These are phyloP conservation scores for Arthrobotrys sinensis DNA, from an alignment of 2,329 filamentous ascomycete species.

Conservation along the genomic window DNA sequence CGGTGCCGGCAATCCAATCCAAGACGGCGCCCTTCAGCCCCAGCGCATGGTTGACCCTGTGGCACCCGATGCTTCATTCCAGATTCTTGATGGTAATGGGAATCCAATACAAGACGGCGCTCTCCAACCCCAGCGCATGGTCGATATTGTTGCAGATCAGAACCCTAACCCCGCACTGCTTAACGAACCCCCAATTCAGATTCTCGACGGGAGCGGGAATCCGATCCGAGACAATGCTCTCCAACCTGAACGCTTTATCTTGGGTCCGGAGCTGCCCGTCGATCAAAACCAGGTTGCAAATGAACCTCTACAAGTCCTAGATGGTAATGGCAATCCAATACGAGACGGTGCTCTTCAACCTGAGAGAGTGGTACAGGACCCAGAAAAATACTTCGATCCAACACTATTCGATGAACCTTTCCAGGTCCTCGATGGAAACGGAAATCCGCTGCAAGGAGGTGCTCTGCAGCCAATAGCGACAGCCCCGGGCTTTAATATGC, in stretches of 20 bases:
- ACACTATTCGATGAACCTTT: constrained; percentile 3
- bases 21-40: constrained; percentile 3
- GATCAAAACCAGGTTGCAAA: background rate
- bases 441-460: background rate
- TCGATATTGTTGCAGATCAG: constrained; percentile 22
- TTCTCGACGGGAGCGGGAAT: constrained; percentile 14
- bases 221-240: constrained; percentile 13
- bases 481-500: background rate
- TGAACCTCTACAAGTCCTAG: background rate
- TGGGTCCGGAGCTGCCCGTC: background rate
- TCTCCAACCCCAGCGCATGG: background rate
- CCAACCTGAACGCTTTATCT: background rate
- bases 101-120: constrained; percentile 13
- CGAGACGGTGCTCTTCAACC: constrained; percentile 5
- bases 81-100: constrained; percentile 25
- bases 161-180: constrained; percentile 9
- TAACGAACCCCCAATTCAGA: background rate
- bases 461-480: constrained; percentile 8
- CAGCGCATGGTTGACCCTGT: background rate
- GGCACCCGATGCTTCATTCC: background rate
- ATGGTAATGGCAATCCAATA: constrained; percentile 23
- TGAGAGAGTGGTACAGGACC: background rate
- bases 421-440: constrained; percentile 5
- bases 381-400: constrained; percentile 17
- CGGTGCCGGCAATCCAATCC: constrained; percentile 5